Conservation (phyloP, 176 grass and related monocot genomes). For the Oryza nivara region DNA sequence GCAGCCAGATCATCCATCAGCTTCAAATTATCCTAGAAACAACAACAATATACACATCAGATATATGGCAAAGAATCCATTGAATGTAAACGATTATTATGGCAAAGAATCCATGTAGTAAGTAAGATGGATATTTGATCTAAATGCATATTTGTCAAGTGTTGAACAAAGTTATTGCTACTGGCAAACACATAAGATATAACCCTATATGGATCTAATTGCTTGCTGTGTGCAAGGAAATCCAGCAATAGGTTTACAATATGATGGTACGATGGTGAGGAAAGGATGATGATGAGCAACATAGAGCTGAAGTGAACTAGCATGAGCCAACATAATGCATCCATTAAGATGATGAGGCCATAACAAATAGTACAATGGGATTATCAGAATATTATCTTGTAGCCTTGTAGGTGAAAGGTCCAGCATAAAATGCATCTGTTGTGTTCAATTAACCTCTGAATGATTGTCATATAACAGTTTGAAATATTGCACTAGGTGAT, state of each 20-base stretch:
- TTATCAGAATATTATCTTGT: background rate
- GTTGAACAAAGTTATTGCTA: background rate
- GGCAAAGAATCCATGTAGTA: background rate
- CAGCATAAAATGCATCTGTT: slow-evolving; percentile 1
- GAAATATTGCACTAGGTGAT: slow-evolving; percentile 26
- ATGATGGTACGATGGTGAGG: background rate
- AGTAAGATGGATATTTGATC: background rate
- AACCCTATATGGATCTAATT: background rate
- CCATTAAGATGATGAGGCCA: background rate
- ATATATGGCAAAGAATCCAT: slow-evolving; percentile 16
- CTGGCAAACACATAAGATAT: background rate
- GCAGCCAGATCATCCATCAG: slow-evolving; percentile 93
- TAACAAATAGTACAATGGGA: slow-evolving; percentile 1
- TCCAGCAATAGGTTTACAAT: background rate
- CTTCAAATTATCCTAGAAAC: slow-evolving; percentile 91
- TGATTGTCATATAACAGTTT: background rate
- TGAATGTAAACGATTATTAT: slow-evolving; percentile 9
- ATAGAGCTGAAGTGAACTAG: background rate
- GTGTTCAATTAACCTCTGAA: background rate
- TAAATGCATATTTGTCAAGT: slow-evolving; percentile 16
- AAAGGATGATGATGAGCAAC: background rate
- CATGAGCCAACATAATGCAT: background rate
- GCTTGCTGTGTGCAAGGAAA: background rate
- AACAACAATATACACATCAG: slow-evolving; percentile 24
- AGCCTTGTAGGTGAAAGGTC: background rate